phyloP scores from a whole-genome alignment of 495 filamentous ascomycete species.

The Geoglossum glabrum region DNA sequence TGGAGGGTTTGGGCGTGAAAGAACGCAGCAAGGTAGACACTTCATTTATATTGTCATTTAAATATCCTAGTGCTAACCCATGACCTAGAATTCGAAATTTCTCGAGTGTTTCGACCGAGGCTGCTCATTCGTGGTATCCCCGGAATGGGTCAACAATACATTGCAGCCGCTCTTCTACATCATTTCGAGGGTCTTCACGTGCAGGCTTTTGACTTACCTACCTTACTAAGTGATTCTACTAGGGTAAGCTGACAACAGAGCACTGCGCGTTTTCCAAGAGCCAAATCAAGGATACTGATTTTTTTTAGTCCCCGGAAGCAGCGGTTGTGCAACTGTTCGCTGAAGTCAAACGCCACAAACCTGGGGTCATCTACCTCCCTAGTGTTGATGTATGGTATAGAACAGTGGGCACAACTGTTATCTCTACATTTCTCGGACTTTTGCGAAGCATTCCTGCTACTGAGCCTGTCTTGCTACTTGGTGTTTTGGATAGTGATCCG shows the following conservation, averaged over 20 bases:
- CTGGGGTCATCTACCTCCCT: slow-evolving; percentile 88
- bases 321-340: slow-evolving; percentile 75
- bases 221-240: slow-evolving; percentile 48
- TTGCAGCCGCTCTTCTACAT: slow-evolving; percentile 69
- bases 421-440: slow-evolving; percentile 62
- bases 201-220: slow-evolving; percentile 83
- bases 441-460: slow-evolving; percentile 60
- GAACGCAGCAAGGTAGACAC: slow-evolving; percentile 39
- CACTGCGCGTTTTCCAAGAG: not conserved
- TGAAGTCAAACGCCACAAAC: slow-evolving; percentile 84
- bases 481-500: slow-evolving; percentile 45
- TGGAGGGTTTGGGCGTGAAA: slow-evolving; percentile 63
- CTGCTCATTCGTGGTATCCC: slow-evolving; percentile 54
- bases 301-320: slow-evolving; percentile 48
- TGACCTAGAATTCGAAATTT: slow-evolving; percentile 54
- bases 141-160: slow-evolving; percentile 89
- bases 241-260: slow-evolving; percentile 20
- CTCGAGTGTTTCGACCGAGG: slow-evolving; percentile 74
- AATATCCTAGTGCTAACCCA: not conserved
- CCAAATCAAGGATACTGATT: slow-evolving; percentile 13
- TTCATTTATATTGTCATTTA: not conserved
- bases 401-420: slow-evolving; percentile 40
- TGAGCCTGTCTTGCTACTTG: slow-evolving; percentile 74
- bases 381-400: slow-evolving; percentile 71
- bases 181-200: slow-evolving; percentile 86